Evolutionary conservation across 2,329 filamentous ascomycete genomes (phyloP), one percentile per base, ranked within the genome.

Genomic region (Aspergillus udagawae): DNA sequence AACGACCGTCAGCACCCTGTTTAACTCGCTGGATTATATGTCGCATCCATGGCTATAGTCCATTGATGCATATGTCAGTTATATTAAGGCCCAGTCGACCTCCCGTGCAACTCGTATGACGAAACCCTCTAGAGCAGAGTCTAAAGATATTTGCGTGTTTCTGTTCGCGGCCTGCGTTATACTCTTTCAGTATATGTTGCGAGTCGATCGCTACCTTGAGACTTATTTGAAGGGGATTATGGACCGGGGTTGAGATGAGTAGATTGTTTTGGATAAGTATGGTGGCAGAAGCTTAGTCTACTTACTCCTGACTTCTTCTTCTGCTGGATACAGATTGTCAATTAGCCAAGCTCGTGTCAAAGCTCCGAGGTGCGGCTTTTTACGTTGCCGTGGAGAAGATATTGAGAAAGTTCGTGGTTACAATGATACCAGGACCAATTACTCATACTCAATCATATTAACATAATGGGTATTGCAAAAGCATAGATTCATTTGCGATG

Each of bases 381-480:
- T n/a, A n/a, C n/a, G n/a, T n/a, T n/a, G n/a, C n/a, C n/a, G n/a
- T n/a, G n/a, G n/a, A n/a, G n/a, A 35, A 14, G 32, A 17, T 5
- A 38, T 7, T 38, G 14, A 38, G 17, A 29, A 2, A 29, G 28
- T 10, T 29, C 10, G 12, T 12, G 28, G 28, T 29, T 32, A 35
- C 32, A 3, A 35, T 3, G 32, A 38, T 38, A 38, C 32, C 5
- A 38, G 32, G 32, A 17, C 28, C 28, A 21, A 10, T 47, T 47
- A 47, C 54, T 28, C 51, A 52, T 57, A 54, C 55, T 45, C 54
- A 48, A 55, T 54, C 47, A 47, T 27, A 57, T 55, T 47, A 50
- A 53, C 53, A 53, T 47, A 28, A 59, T 55, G 60, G 64, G 60
- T 65, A 66, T 66, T 65, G 64, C 63, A 63, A 63, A 66, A 60